phyloP scores from a whole-genome alignment of 2,329 filamentous ascomycete genomes.

The Alternaria atra region DNA sequence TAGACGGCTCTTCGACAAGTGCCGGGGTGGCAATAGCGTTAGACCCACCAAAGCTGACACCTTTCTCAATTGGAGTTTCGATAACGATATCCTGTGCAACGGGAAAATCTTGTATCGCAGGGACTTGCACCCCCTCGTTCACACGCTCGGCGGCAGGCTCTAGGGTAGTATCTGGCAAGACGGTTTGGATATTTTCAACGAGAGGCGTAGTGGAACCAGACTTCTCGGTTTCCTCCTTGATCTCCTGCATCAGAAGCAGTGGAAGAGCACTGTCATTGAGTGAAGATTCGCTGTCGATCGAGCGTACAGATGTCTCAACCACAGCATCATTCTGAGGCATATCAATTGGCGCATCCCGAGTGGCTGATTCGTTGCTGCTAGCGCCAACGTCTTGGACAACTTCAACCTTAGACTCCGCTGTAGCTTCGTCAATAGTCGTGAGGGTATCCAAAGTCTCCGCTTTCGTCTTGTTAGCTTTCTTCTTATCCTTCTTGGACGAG shows the following conservation, averaged over 20 bases:
- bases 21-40: background rate
- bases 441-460: slow-evolving; percentile 25
- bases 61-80: background rate
- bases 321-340: slow-evolving; percentile 7
- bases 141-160: slow-evolving; percentile 3
- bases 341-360: background rate
- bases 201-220: slow-evolving; percentile 19
- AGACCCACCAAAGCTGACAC: background rate
- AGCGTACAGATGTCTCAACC: slow-evolving; percentile 22
- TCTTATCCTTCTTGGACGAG: slow-evolving; percentile 39
- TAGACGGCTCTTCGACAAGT: slow-evolving; percentile 1
- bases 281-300: slow-evolving; percentile 3
- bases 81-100: background rate
- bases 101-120: background rate
- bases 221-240: slow-evolving; percentile 32
- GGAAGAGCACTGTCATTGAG: slow-evolving; percentile 5
- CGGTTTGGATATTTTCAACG: slow-evolving; percentile 7
- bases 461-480: slow-evolving; percentile 43
- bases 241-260: slow-evolving; percentile 25
- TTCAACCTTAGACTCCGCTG: slow-evolving; percentile 4
- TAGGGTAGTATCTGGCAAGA: background rate
- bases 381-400: background rate
- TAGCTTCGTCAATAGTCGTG: slow-evolving; percentile 22
- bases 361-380: background rate
- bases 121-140: background rate